Evolutionary conservation across 768 basidiomycete genomes (phyloP).

Genomic region (Pleurotus ostreatus): DNA sequence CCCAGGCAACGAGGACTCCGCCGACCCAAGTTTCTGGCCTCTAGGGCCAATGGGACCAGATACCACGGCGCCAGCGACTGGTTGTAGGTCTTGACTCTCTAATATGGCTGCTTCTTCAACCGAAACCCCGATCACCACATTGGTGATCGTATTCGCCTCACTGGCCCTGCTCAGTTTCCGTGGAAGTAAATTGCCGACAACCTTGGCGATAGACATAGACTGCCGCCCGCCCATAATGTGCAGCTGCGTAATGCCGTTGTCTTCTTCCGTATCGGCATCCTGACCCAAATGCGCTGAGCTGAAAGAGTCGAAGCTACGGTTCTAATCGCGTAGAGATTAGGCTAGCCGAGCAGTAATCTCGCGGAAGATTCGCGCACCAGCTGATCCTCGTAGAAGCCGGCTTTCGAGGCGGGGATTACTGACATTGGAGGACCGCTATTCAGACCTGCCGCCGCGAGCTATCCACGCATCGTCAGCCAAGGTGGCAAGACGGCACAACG

Average conservation of each 20-base stretch:
- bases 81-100: background rate
- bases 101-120: conserved; percentile 5
- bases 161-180: conserved; percentile 6
- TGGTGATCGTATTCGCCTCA: background rate
- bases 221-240: background rate
- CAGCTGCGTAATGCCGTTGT: conserved; percentile 2
- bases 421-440: conserved; percentile 1
- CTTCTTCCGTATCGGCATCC: conserved; percentile 1
- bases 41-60: background rate
- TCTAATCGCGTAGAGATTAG: background rate
- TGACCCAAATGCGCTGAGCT: conserved; percentile 1
- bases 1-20: background rate
- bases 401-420: background rate
- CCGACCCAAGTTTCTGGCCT: conserved; percentile 1
- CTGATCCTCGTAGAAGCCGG: conserved; percentile 4
- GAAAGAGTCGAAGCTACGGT: conserved; percentile 1
- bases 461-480: background rate
- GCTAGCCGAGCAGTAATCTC: background rate
- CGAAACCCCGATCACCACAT: conserved; percentile 9
- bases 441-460: conserved; percentile 4
- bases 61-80: background rate
- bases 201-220: conserved; percentile 4
- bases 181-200: conserved; percentile 6
- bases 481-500: background rate
- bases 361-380: background rate